phyloP scores from a whole-genome alignment of 495 filamentous ascomycete genomes.

The Penicillium desertorum region DNA sequence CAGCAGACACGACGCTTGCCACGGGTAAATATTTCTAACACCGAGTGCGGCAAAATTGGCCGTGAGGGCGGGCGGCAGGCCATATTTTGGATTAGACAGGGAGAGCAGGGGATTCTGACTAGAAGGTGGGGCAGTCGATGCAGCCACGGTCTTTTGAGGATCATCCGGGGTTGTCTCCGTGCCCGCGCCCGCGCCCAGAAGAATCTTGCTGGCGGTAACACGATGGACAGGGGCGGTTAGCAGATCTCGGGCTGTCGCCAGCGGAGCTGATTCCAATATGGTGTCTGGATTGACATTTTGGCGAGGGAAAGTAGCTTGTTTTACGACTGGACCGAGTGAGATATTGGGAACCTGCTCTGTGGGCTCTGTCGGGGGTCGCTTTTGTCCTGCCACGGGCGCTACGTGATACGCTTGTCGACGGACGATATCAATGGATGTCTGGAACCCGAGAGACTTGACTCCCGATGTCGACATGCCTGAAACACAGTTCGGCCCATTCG shows the following conservation, averaged over 20 bases:
- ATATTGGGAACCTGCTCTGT: conserved; percentile 6
- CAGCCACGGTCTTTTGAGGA: conserved; percentile 38
- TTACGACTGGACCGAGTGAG: background rate
- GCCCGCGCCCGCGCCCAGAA: conserved; percentile 24
- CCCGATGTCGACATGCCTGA: conserved; percentile 32
- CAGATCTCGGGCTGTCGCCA: conserved; percentile 29
- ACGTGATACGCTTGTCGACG: conserved; percentile 40
- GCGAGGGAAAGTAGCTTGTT: conserved; percentile 5
- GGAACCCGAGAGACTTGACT: conserved; percentile 43
- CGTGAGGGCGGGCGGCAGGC: conserved; percentile 58
- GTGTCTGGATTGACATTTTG: conserved; percentile 18
- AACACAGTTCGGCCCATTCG: background rate
- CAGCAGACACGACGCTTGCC: conserved; percentile 78
- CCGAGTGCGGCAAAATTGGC: conserved; percentile 64
- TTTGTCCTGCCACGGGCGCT: conserved; percentile 42
- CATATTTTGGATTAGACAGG: conserved; percentile 64
- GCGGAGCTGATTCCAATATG: conserved; percentile 23
- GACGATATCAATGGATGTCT: conserved; percentile 49
- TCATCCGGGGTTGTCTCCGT: conserved; percentile 36
- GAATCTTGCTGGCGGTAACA: conserved; percentile 43
- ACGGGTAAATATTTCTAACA: conserved; percentile 71
- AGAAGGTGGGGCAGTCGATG: conserved; percentile 49
- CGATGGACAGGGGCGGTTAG: conserved; percentile 30
- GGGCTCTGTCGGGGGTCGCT: conserved; percentile 31
- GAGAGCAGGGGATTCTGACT: conserved; percentile 60